Evolutionary conservation across 768 basidiomycete species (phyloP).

Genomic region (Auricularia auricula-judae): DNA sequence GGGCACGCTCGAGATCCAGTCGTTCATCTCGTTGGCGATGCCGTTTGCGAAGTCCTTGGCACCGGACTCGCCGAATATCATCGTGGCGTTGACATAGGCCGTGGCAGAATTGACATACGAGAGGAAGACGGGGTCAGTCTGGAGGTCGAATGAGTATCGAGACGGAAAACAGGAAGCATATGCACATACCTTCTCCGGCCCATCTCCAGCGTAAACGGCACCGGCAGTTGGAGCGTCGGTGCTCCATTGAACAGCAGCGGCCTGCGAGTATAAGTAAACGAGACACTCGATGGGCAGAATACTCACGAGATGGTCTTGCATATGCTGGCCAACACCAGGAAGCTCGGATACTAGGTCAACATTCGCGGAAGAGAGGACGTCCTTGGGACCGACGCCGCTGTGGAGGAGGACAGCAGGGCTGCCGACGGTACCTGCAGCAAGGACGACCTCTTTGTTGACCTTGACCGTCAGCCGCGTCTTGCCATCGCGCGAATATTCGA

Average conservation of each 20-base stretch:
- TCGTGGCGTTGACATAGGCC: conserved; percentile 44
- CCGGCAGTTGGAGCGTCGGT: conserved; percentile 15
- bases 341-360: conserved; percentile 27
- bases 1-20: conserved; percentile 26
- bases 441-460: conserved; percentile 52
- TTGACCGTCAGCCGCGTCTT: conserved; percentile 29
- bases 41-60: conserved; percentile 23
- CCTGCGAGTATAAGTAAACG: neutral
- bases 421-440: conserved; percentile 39
- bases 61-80: conserved; percentile 28
- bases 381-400: conserved; percentile 48
- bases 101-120: conserved; percentile 57
- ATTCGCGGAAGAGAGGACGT: conserved; percentile 35
- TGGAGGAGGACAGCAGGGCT: conserved; percentile 44
- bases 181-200: conserved; percentile 12
- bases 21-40: conserved; percentile 20
- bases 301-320: conserved; percentile 42
- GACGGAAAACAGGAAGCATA: neutral
- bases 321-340: conserved; percentile 51
- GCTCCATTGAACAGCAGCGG: neutral
- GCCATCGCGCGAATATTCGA: conserved; percentile 35
- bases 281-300: no score
- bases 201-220: conserved; percentile 19
- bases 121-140: conserved; percentile 21
- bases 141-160: neutral